Evolutionary conservation across 2,329 filamentous ascomycete species (phyloP).

Genomic region (Colletotrichum tabaci): DNA sequence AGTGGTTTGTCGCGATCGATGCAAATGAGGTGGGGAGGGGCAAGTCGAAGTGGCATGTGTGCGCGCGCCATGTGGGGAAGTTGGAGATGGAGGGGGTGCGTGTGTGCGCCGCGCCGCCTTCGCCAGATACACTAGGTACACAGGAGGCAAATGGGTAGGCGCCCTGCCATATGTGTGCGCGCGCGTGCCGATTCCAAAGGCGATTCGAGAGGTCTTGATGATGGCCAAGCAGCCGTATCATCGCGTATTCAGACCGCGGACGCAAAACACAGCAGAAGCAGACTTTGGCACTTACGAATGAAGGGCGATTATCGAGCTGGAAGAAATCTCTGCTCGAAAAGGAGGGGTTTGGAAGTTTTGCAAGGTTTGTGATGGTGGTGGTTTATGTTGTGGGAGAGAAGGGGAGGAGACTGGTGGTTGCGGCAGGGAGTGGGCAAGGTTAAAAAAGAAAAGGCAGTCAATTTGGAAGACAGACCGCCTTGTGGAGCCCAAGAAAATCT

Average conservation of each 20-base stretch:
- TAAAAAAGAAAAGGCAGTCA: slow-evolving; percentile 34
- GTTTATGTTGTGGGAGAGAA: slow-evolving; percentile 42
- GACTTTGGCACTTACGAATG: slow-evolving; percentile 21
- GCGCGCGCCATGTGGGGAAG: slow-evolving; percentile 42
- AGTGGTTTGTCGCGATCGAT: slow-evolving; percentile 27
- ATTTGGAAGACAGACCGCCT: slow-evolving; percentile 38
- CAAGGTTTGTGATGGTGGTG: slow-evolving; percentile 33
- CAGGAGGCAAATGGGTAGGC: slow-evolving; percentile 11
- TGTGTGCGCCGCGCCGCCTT: slow-evolving; percentile 17
- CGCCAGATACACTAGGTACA: slow-evolving; percentile 9
- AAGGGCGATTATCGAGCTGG: slow-evolving; percentile 6
- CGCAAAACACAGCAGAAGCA: not conserved
- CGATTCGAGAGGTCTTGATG: not conserved
- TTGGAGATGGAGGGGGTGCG: slow-evolving; percentile 39
- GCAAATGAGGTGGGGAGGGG: slow-evolving; percentile 36
- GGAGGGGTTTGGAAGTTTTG: slow-evolving; percentile 32
- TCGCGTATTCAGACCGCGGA: not conserved
- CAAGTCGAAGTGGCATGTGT: slow-evolving; percentile 45
- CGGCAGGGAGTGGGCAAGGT: slow-evolving; percentile 38
- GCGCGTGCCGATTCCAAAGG: not conserved
- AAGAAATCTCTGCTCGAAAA: slow-evolving; percentile 35
- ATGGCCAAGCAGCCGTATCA: not conserved
- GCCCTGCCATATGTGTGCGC: not conserved
- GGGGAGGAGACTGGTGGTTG: slow-evolving; percentile 33
- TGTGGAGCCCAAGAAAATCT: slow-evolving; percentile 41